Percentiles rank a stretch among this genome's conserved stretches.
phyloP scores from a whole-genome alignment of 2,329 filamentous ascomycete genomes.

The Scedosporium dehoogii region DNA sequence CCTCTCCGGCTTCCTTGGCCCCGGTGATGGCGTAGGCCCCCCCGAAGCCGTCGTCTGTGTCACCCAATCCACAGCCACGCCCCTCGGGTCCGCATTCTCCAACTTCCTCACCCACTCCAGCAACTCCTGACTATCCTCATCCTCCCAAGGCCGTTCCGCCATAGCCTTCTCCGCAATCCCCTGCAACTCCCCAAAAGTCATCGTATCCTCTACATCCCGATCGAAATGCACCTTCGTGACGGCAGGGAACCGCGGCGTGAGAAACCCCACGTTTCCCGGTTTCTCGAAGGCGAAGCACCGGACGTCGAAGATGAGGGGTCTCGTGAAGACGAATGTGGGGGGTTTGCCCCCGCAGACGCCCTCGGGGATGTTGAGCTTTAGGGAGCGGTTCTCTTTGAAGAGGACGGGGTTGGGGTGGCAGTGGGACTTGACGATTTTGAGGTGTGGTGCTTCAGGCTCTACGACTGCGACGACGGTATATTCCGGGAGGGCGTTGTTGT shows the following conservation, averaged over 20 bases:
- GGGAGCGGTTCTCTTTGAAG: constrained; percentile 25
- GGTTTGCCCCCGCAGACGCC: constrained; percentile 30
- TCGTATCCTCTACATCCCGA: constrained; percentile 56
- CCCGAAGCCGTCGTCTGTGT: constrained; percentile 36
- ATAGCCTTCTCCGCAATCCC: constrained; percentile 49
- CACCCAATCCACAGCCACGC: constrained; percentile 28
- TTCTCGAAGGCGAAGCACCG: constrained; percentile 73
- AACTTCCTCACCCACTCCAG: constrained; percentile 50
- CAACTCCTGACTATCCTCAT: constrained; percentile 51
- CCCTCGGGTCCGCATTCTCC: constrained; percentile 41
- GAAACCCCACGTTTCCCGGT: constrained; percentile 57
- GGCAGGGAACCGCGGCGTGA: constrained; percentile 65
- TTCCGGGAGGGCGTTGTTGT: constrained; percentile 31
- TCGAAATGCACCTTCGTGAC: constrained; percentile 72
- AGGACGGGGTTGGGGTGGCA: constrained; percentile 33
- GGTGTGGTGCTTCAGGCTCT: constrained; percentile 39
- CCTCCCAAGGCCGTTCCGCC: constrained; percentile 25
- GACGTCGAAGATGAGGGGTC: constrained; percentile 70
- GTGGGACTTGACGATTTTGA: constrained; percentile 39
- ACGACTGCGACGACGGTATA: constrained; percentile 61
- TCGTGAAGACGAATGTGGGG: constrained; percentile 49
- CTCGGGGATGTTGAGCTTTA: constrained; percentile 36
- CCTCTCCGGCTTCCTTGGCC: constrained; percentile 8
- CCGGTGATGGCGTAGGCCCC: constrained; percentile 22
- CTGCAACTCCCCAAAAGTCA: constrained; percentile 63